Percentiles rank a stretch among this genome's conserved stretches.
These are phyloP conservation scores for Ogataea siamensis DNA, from an alignment of 805 yeast genomes.

Conservation along the genomic window DNA sequence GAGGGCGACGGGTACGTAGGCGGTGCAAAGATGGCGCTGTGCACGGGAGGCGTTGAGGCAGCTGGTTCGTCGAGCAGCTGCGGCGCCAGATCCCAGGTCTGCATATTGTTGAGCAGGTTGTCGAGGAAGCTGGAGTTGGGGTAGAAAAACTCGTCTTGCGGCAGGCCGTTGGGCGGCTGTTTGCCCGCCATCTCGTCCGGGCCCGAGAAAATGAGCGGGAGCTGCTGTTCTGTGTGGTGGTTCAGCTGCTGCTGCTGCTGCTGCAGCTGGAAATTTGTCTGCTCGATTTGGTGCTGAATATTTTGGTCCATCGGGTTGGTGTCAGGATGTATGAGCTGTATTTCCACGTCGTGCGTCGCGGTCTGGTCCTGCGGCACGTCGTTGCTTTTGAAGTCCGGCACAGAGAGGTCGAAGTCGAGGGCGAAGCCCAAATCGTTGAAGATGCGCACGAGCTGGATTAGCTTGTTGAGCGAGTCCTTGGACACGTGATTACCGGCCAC, in stretches of 20 bases:
- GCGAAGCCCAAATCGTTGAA: slow-evolving; percentile 22
- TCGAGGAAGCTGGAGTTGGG: slow-evolving; percentile 20
- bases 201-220: slow-evolving; percentile 13
- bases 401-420: slow-evolving; percentile 15
- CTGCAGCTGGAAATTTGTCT: slow-evolving; percentile 18
- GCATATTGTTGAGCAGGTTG: slow-evolving; percentile 24
- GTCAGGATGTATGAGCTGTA: slow-evolving; percentile 16
- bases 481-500: slow-evolving; percentile 30
- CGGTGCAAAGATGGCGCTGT: neutral
- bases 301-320: slow-evolving; percentile 18
- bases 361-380: slow-evolving; percentile 7
- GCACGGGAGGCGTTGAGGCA: neutral
- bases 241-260: slow-evolving; percentile 19
- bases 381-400: slow-evolving; percentile 15
- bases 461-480: slow-evolving; percentile 26
- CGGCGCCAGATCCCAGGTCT: slow-evolving; percentile 23
- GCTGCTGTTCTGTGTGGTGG: slow-evolving; percentile 19
- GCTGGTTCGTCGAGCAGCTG: slow-evolving; percentile 1
- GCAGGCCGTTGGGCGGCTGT: neutral
- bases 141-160: slow-evolving; percentile 13
- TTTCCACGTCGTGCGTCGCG: slow-evolving; percentile 13
- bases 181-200: slow-evolving; percentile 6
- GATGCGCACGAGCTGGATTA: slow-evolving; percentile 23
- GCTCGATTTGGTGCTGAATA: slow-evolving; percentile 18
- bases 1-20: neutral